Conservation (phyloP, 164 flowering plant species). For the Cinnamomum chago region DNA sequence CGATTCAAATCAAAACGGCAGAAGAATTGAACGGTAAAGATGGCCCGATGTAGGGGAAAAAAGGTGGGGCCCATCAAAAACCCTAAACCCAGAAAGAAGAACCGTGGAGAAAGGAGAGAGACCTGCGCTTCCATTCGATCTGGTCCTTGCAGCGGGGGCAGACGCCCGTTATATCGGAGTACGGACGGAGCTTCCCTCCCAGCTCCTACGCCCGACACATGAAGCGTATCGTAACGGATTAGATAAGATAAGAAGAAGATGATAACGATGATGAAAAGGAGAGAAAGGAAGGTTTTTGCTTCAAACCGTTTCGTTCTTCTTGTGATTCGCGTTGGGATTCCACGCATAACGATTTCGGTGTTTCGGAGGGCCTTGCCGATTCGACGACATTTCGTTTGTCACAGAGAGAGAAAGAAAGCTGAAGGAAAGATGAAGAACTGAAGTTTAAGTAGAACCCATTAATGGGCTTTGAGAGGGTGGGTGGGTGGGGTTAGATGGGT, state of each 20-base stretch:
- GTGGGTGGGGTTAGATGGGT: no score
- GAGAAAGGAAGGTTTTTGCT: constrained; percentile 2
- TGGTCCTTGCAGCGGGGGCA: constrained; percentile 80
- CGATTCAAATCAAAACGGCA: no score
- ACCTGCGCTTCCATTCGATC: constrained; percentile 93
- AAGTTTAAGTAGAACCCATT: neutral
- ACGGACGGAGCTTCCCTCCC: constrained; percentile 75
- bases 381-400: constrained; percentile 1
- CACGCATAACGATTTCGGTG: constrained; percentile 45
- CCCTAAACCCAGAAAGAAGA: constrained; percentile 1
- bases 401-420: no score
- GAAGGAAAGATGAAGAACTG: no score
- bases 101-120: neutral
- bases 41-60: no score
- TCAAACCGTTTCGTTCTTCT: constrained; percentile 75
- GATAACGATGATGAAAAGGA: neutral
- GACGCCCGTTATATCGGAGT: constrained; percentile 78
- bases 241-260: neutral
- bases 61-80: neutral
- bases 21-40: no score
- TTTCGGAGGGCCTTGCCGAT: constrained; percentile 15
- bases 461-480: no score
- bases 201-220: constrained; percentile 46
- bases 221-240: neutral
- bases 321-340: constrained; percentile 63